Conservation (phyloP, 1,284 basidiomycete species). For the Tremellales sp. region DNA sequence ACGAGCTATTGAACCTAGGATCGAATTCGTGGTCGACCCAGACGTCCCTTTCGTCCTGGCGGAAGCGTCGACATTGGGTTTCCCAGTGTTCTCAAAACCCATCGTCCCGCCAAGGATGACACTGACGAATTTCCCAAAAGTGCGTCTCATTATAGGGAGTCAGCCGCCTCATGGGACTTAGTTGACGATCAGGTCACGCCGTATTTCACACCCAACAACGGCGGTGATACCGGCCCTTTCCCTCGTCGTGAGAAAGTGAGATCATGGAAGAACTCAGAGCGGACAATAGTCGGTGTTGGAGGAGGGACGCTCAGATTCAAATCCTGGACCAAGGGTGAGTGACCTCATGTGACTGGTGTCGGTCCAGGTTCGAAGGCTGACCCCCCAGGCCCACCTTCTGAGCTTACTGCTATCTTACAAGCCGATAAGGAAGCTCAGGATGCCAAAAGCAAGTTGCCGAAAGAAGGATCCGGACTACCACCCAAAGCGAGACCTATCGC, state of each 20-base stretch:
- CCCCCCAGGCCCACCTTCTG: constrained; percentile 30
- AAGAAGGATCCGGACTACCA: background rate
- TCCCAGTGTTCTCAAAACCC: constrained; percentile 42
- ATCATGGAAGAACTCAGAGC: constrained; percentile 26
- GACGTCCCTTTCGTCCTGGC: constrained; percentile 27
- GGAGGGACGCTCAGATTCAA: constrained; percentile 39
- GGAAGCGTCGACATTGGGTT: constrained; percentile 31
- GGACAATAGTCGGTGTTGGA: constrained; percentile 28
- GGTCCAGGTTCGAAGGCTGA: constrained; percentile 6
- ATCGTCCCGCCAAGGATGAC: constrained; percentile 33
- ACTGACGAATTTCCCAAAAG: constrained; percentile 35
- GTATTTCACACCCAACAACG: constrained; percentile 36
- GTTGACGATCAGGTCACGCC: constrained; percentile 28
- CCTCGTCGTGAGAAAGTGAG: constrained; percentile 34
- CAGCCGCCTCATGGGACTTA: background rate
- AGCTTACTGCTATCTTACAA: constrained; percentile 30
- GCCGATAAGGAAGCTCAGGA: constrained; percentile 38
- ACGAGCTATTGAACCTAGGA: background rate
- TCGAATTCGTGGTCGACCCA: background rate
- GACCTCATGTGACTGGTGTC: background rate
- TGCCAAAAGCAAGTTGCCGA: background rate
- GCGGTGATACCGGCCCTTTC: constrained; percentile 36
- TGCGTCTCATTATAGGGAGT: constrained; percentile 6
- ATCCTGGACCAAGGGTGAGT: constrained; percentile 38
- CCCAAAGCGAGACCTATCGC: too few relatives aligned